phyloP scores from a whole-genome alignment of 2,329 filamentous ascomycete species.

The Didymella pomorum region DNA sequence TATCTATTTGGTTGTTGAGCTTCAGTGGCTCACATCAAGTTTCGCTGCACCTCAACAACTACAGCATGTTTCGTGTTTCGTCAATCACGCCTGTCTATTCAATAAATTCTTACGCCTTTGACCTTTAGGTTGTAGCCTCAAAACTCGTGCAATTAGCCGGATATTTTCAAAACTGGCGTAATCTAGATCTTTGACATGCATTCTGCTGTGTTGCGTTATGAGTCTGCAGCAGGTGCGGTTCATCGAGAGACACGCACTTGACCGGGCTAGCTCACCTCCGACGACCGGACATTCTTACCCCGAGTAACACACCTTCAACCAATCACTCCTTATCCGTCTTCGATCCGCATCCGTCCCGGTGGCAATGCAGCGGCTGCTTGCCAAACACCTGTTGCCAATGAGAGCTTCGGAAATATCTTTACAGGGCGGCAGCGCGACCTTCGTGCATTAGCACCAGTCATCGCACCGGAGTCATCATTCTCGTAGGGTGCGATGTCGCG shows the following conservation, averaged over 20 bases:
- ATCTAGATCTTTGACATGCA: not conserved
- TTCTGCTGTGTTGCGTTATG: not conserved
- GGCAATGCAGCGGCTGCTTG: slow-evolving; percentile 12
- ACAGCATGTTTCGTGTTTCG: too few relatives aligned
- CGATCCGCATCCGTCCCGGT: slow-evolving; percentile 8
- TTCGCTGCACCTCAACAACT: too few relatives aligned
- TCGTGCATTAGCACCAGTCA: slow-evolving; percentile 12
- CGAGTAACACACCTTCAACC: not conserved
- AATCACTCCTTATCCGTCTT: not conserved
- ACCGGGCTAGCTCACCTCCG: too few relatives aligned
- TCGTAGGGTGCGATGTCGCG: slow-evolving; percentile 7
- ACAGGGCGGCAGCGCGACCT: slow-evolving; percentile 1
- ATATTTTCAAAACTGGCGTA: not conserved
- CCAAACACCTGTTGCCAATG: slow-evolving; percentile 5
- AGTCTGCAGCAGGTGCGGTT: not conserved
- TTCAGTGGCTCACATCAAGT: too few relatives aligned
- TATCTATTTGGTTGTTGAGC: too few relatives aligned
- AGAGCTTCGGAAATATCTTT: slow-evolving; percentile 4
- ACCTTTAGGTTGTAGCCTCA: not conserved
- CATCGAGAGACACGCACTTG: not conserved
- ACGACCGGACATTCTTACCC: not conserved
- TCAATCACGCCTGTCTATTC: too few relatives aligned
- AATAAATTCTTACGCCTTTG: too few relatives aligned
- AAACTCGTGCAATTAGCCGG: not conserved
- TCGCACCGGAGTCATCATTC: slow-evolving; percentile 3